Evolutionary conservation across 805 yeast genomes (phyloP), one percentile per base, ranked within the genome.

Genomic region (Candida andamanensis): DNA sequence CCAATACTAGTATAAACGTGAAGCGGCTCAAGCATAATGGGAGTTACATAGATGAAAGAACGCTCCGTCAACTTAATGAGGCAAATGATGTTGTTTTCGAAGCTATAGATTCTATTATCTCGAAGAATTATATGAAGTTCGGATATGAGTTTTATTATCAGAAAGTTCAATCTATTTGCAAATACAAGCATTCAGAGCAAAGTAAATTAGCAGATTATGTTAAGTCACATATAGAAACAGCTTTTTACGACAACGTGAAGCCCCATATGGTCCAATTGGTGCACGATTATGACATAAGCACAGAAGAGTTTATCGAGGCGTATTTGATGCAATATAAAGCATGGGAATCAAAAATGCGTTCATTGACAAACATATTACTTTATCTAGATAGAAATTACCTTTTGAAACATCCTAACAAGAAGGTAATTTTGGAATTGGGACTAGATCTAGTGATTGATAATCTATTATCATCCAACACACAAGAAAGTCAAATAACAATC

Each of bases 351-450:
- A 51, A 47, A 29, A 33, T 63, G 17, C 25, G 30, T 11, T 25
- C 46, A 5, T 37, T 64, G 26, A 41, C 50, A 26, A 57, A 55
- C 38, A 32, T 63, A 15, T 64, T 60, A 30, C 35, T 63, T 4
- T 62, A 58, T 30, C 38, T 63, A 29, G 71, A 64, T 44, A 39
- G 60, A 23, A 44, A 51, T 13, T 64, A 64, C 32, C 47, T 63
- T 10, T 41, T 49, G 23, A 57, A 44, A 20, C 67, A 61, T 32
- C 56, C 60, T 3, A 36, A 39, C n/a, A 53, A 52, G 29, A 35
- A 39, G 16, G 45, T 50, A 29, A 57, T 63, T 6, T 20, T 44
- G 20, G 47, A 52, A 29, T 39, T 36, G 26, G 66, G 67, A 1
- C 24, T 45, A 7, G 35, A 28, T 9, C 36, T 50, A n/a, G 49